Percentiles rank a stretch among this genome's conserved stretches.
phyloP scores from a whole-genome alignment of 2,329 filamentous ascomycete genomes.

The Pleomassaria siparia region DNA sequence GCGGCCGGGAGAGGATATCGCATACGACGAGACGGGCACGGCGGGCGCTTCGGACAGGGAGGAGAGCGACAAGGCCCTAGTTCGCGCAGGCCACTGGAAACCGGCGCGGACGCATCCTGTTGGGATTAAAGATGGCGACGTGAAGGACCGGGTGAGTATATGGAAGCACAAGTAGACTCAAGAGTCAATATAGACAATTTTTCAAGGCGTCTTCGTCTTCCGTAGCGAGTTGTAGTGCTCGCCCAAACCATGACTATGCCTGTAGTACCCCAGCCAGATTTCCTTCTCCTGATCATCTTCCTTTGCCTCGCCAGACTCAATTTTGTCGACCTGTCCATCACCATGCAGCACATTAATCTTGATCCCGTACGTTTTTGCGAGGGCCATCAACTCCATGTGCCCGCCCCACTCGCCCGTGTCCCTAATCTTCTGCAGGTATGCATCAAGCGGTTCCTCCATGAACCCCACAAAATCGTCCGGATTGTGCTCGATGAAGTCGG shows the following conservation, averaged over 20 bases:
- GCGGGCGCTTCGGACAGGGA: slow-evolving; percentile 50
- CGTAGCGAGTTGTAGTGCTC: slow-evolving; percentile 95
- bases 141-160: slow-evolving; percentile 52
- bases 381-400: slow-evolving; percentile 82
- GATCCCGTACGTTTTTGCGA: slow-evolving; percentile 78
- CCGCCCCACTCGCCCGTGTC: slow-evolving; percentile 96
- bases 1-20: slow-evolving; percentile 66
- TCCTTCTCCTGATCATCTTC: slow-evolving; percentile 53
- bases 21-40: slow-evolving; percentile 60
- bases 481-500: slow-evolving; percentile 73
- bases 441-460: slow-evolving; percentile 74
- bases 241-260: slow-evolving; percentile 88
- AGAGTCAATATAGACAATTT: not conserved
- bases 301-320: slow-evolving; percentile 56
- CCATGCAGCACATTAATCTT: slow-evolving; percentile 82
- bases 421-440: slow-evolving; percentile 74
- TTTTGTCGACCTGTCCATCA: slow-evolving; percentile 76
- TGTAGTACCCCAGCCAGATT: slow-evolving; percentile 93
- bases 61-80: slow-evolving; percentile 44
- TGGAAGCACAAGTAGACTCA: slow-evolving; percentile 44
- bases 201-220: slow-evolving; percentile 38
- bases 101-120: slow-evolving; percentile 59
- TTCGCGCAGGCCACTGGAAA: slow-evolving; percentile 56
- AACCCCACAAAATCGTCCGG: slow-evolving; percentile 83
- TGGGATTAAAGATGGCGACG: slow-evolving; percentile 49